A percentile compares a stretch with the other conserved stretches of the same genome.
Evolutionary conservation across 345 rosid genomes (phyloP).

Genomic region (Sonneratia caseolaris): DNA sequence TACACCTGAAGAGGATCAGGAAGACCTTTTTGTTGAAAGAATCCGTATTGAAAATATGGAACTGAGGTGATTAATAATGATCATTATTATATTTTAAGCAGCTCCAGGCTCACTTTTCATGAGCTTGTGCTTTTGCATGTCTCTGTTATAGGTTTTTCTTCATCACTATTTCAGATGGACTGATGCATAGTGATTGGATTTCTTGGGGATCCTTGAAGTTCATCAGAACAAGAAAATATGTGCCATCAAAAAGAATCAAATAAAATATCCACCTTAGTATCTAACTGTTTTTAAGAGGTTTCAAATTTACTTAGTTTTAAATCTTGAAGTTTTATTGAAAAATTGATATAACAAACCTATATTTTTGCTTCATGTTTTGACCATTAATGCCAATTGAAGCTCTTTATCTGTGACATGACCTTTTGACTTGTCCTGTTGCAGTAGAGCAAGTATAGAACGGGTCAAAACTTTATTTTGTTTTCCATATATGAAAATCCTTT

Average conservation of each 20-base stretch:
- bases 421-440: not conserved
- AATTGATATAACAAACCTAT: not conserved
- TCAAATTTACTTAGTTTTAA: not conserved
- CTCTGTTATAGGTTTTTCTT: not conserved
- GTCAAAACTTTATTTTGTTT: not conserved
- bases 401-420: not conserved
- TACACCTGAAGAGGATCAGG: constrained; percentile 34
- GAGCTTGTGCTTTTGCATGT: not conserved
- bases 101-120: not conserved
- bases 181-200: not conserved
- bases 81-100: not conserved
- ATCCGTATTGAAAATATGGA: constrained; percentile 77
- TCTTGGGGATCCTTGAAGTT: not conserved
- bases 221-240: not conserved
- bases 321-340: not conserved
- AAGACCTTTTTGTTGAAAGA: constrained; percentile 59
- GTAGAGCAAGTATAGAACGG: not conserved
- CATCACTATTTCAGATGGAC: not conserved
- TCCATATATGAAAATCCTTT: not conserved
- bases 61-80: constrained; percentile 37
- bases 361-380: not conserved
- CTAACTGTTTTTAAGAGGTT: not conserved
- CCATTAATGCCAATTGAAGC: not conserved
- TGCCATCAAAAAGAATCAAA: not conserved
- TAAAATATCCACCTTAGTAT: not conserved